Base-by-base conservation (phyloP, 1,284 basidiomycete genomes). In the Cryptococcus depauperatus region DNA sequence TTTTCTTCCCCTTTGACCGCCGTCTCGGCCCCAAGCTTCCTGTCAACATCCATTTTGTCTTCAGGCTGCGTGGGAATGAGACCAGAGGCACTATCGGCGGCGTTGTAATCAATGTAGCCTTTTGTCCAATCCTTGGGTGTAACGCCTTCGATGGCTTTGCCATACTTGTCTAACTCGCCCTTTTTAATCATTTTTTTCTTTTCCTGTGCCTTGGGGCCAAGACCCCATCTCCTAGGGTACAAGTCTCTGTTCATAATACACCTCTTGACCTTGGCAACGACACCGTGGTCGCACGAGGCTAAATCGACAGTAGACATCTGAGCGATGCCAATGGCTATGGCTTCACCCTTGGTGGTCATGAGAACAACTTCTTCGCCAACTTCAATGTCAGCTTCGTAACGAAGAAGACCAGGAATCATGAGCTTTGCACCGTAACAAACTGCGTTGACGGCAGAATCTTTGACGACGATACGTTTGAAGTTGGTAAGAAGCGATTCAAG, bases 261-360 rank as follows among this genome's bases (percentile, higher is more conserved):
- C 47, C 95, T 79, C 77, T 99, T 99, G 63, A 99, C 90, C 75
- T 97, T 97, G 37, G 95, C 95, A 32, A 98, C 95, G 47, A 99
- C 90, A 47, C 95, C 95, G 67, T 99, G 95, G 70, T 98, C 93
- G 70, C 92, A 97, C 9, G 92, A 95, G 16, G 91, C 87, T 44
- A 99, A 81, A 70, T 98, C 95, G 51, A 95, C 93, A 9, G 93
- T 97, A 11, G 91, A 89, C 95, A 99, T 98, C 68, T 92, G 88
- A n/a, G 90, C 87, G 58, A 92, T 83, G 51, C 87, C 95, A 38
- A 99, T 80, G 22, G 95, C 95, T 65, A 99, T 96, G 34, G 91
- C 95, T 73, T 99, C 95, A 57, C 92, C 95, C 77, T 99, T 99
- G 38, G 95, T 99, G 45, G 95, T 99, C 92, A 99, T 99, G 55